Evolutionary conservation across 2,329 filamentous ascomycete species (phyloP), one percentile per base, ranked within the genome.

Genomic region (Colletotrichum spaethianum): DNA sequence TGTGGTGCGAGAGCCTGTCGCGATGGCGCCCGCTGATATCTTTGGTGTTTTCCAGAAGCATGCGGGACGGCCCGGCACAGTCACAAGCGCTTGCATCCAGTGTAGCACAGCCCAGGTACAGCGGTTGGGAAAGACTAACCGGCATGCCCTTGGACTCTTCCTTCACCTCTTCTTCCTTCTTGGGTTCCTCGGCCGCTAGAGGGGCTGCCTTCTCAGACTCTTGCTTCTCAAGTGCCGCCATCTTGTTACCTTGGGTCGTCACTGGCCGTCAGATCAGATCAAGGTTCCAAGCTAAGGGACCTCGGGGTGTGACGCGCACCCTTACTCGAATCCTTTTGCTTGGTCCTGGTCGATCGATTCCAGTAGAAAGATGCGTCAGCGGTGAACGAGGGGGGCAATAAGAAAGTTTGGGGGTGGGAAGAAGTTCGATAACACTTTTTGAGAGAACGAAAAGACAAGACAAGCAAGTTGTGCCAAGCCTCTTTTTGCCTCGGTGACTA

Each of bases 181-280:
- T 48, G 63, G 66, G 66, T 28, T 70, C 48, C 36, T 70, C 63
- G 48, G 48, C 63, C 23, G 42, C 48, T 20, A 48, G 40, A 31
- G 55, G 31, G 56, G 67, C 63, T 38, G 31, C 40, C 46, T 70
- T 46, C 55, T 66, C 62, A 9, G 38, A 46, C 18, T 67, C 67
- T 18, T 70, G 67, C 46, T 70, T 70, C 63, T 70, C 67, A 55
- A 42, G 18, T 40, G 53, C 67, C 46, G 63, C 56, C 67, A 70
- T 70, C 36, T 52, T 53, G n/a, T 26, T 40, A 14, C 40, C n/a
- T 36, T 44, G 38, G 38, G 11, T 62, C 52, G 55, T 56, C 55
- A 42, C 46, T 48, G 31, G 26, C 67, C 56, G 61, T 70, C 67
- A 61, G 67, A 67, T 70, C 56, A 50, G 67, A 61, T 61, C 63